Evolutionary conservation across 139 green algal species (phyloP).

Genomic region (Chlamydomonas sp.): DNA sequence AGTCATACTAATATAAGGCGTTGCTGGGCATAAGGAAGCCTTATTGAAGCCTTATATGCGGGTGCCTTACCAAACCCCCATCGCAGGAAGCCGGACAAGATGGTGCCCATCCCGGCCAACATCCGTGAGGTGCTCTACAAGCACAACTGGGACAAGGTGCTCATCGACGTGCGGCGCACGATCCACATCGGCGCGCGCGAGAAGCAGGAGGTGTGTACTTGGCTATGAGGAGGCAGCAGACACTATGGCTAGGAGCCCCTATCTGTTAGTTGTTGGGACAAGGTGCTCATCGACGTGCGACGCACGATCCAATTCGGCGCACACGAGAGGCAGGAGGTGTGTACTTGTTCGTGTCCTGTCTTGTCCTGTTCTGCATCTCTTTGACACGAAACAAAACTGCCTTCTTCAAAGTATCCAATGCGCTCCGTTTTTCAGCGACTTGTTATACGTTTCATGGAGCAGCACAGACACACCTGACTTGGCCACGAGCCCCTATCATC

Average conservation of each 20-base stretch:
- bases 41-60: not conserved
- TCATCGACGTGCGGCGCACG: slow-evolving; percentile 26
- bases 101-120: slow-evolving; percentile 15
- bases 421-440: no score
- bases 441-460: no score
- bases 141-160: slow-evolving; percentile 34
- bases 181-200: not conserved
- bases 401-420: no score
- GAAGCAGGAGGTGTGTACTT: slow-evolving; percentile 4
- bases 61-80: not conserved
- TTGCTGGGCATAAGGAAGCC: not conserved
- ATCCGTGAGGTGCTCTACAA: slow-evolving; percentile 31
- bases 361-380: not conserved
- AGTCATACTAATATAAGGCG: not conserved
- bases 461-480: no score
- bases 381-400: no score
- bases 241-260: no score
- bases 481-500: no score
- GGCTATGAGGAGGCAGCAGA: no score
- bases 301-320: not conserved
- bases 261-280: no score
- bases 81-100: slow-evolving; percentile 9
- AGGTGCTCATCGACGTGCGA: slow-evolving; percentile 32
- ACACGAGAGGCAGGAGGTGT: slow-evolving; percentile 8
- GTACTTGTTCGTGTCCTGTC: slow-evolving; percentile 18